phyloP scores from a whole-genome alignment of 306 rosid species.

The Dalbergia cochinchinensis region DNA sequence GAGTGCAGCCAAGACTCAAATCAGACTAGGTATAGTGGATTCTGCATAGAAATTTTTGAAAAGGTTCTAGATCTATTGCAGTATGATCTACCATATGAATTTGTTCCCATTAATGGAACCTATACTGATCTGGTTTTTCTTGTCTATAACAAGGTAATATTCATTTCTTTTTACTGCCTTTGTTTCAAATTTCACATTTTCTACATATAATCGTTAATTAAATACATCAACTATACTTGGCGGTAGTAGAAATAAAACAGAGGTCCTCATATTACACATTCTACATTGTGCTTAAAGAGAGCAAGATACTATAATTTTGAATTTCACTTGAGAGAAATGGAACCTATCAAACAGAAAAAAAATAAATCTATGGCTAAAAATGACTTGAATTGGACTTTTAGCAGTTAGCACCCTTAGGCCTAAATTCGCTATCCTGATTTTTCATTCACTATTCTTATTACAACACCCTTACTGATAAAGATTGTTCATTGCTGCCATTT shows the following conservation, averaged over 20 bases:
- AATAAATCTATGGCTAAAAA: not conserved
- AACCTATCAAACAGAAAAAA: not conserved
- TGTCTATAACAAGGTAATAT: constrained; percentile 52
- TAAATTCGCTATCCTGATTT: not conserved
- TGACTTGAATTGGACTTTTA: not conserved
- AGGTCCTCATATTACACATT: not conserved
- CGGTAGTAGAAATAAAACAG: not conserved
- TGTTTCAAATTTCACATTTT: not conserved
- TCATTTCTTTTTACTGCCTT: not conserved
- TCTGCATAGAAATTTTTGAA: constrained; percentile 50
- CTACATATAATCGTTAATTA: not conserved
- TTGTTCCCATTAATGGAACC: constrained; percentile 25
- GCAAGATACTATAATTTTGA: not conserved
- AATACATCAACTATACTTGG: not conserved
- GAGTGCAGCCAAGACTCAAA: constrained; percentile 1
- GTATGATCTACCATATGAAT: constrained; percentile 49
- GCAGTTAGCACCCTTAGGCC: not conserved
- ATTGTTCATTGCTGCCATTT: not conserved
- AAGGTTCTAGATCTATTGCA: constrained; percentile 28
- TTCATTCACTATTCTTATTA: not conserved
- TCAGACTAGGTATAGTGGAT: constrained; percentile 47
- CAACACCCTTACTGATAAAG: not conserved
- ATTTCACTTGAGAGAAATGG: not conserved
- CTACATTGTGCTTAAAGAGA: not conserved
- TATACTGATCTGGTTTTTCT: constrained; percentile 48